Evolutionary conservation across 768 basidiomycete genomes (phyloP).

Genomic region (Leccinum boreale): DNA sequence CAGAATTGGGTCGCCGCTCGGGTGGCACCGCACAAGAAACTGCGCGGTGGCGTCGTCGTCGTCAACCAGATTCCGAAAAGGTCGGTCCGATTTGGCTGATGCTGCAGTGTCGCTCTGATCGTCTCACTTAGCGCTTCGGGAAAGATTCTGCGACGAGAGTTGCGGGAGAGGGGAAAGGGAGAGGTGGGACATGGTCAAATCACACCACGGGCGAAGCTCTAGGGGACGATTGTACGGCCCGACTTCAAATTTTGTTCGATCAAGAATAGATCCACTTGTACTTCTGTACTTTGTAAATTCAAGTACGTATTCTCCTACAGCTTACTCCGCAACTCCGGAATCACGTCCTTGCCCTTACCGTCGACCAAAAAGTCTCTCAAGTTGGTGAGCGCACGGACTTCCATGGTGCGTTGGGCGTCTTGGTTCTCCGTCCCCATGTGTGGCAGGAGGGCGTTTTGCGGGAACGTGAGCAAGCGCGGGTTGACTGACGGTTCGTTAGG

Average conservation of each 20-base stretch:
- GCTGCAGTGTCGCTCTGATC: background rate
- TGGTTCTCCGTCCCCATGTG: constrained; percentile 90
- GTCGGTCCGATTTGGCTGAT: constrained; percentile 5
- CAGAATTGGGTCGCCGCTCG: constrained; percentile 63
- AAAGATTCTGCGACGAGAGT: constrained; percentile 79
- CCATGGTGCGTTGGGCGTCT: constrained; percentile 80
- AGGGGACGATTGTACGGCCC: background rate
- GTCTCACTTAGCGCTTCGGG: constrained; percentile 56
- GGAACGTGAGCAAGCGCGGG: constrained; percentile 74
- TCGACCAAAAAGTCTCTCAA: constrained; percentile 63
- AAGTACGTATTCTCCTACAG: constrained; percentile 7
- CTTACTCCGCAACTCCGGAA: constrained; percentile 47
- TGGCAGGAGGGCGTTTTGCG: constrained; percentile 81
- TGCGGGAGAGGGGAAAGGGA: constrained; percentile 63
- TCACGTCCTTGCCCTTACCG: constrained; percentile 64
- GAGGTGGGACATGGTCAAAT: constrained; percentile 39
- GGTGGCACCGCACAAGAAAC: constrained; percentile 71
- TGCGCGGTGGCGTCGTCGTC: constrained; percentile 71
- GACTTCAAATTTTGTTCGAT: no score
- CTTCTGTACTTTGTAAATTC: background rate
- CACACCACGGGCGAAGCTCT: constrained; percentile 16
- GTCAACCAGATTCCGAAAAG: constrained; percentile 44
- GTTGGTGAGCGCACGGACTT: constrained; percentile 79
- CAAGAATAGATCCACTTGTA: background rate
- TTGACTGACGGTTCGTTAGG: constrained; percentile 83